Conservation (phyloP, 345 rosid genomes). For the Lepidium aucheri region DNA sequence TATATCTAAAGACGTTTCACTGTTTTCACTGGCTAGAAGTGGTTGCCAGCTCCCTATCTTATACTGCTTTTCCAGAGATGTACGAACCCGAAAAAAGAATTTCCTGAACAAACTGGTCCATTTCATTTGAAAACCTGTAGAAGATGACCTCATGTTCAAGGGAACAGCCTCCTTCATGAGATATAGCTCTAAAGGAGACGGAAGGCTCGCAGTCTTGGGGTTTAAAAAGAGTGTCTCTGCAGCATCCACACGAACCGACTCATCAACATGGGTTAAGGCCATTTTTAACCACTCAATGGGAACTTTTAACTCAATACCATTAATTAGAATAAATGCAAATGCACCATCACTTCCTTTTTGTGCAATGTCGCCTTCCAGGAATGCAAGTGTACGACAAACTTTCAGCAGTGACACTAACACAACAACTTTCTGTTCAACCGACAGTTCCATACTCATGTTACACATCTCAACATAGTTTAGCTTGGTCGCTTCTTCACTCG, state of each 20-base stretch:
- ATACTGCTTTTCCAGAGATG: slow-evolving; percentile 82
- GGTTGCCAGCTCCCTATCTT: slow-evolving; percentile 75
- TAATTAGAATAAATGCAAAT: slow-evolving; percentile 54
- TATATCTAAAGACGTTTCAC: slow-evolving; percentile 15
- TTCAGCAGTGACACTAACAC: slow-evolving; percentile 73
- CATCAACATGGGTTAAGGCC: slow-evolving; percentile 89
- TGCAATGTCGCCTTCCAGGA: slow-evolving; percentile 89
- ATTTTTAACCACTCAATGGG: slow-evolving; percentile 71
- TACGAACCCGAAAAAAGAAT: slow-evolving; percentile 81
- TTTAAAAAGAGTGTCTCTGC: slow-evolving; percentile 92
- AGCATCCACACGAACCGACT: slow-evolving; percentile 86
- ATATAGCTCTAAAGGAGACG: slow-evolving; percentile 74
- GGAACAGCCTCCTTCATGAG: slow-evolving; percentile 78
- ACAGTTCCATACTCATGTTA: slow-evolving; percentile 32
- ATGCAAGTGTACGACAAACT: slow-evolving; percentile 82
- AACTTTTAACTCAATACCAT: slow-evolving; percentile 63
- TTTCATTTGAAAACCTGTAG: slow-evolving; percentile 96
- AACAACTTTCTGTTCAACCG: slow-evolving; percentile 73
- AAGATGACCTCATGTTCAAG: slow-evolving; percentile 91
- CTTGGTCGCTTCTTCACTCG: slow-evolving; percentile 39
- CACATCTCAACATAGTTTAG: slow-evolving; percentile 31
- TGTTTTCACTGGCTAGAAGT: slow-evolving; percentile 12
- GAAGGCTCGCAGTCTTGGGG: slow-evolving; percentile 83
- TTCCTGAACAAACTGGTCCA: slow-evolving; percentile 92
- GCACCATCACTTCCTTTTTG: slow-evolving; percentile 26